Evolutionary conservation across 1,284 basidiomycete species (phyloP).

Genomic region (Sutorius eximius): DNA sequence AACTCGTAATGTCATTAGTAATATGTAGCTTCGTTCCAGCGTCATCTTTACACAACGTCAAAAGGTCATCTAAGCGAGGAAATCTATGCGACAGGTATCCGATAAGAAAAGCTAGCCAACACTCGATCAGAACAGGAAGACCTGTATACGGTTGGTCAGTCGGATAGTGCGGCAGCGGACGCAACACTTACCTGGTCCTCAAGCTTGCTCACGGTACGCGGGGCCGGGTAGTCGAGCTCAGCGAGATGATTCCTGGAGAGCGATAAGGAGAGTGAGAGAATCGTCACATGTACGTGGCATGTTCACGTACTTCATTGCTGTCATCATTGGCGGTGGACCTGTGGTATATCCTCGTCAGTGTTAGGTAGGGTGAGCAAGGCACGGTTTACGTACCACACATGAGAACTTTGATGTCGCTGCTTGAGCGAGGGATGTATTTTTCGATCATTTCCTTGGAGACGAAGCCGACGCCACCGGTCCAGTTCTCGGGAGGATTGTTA

Average conservation of each 20-base stretch:
- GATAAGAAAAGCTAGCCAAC: background rate
- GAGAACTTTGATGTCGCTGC: constrained; percentile 75
- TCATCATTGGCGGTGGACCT: constrained; percentile 96
- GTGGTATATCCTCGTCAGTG: constrained; percentile 2
- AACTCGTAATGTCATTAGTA: constrained; percentile 5
- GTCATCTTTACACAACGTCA: constrained; percentile 5
- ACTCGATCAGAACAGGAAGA: constrained; percentile 60
- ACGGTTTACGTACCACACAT: constrained; percentile 68
- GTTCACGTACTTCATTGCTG: constrained; percentile 86
- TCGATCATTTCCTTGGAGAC: constrained; percentile 94
- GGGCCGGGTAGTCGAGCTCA: constrained; percentile 83
- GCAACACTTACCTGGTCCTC: constrained; percentile 72
- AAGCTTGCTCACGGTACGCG: constrained; percentile 90
- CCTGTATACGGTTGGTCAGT: constrained; percentile 35
- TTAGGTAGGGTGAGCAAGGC: background rate
- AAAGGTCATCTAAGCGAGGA: constrained; percentile 5
- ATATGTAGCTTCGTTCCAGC: background rate
- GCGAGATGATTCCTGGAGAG: constrained; percentile 78
- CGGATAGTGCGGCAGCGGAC: background rate
- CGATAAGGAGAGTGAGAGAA: background rate
- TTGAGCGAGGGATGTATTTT: constrained; percentile 64
- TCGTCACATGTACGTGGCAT: background rate
- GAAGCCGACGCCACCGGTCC: constrained; percentile 90
- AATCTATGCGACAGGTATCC: constrained; percentile 10
- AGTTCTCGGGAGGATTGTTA: constrained; percentile 86